phyloP scores from a whole-genome alignment of 306 rosid species.

The Hippophae rhamnoides region DNA sequence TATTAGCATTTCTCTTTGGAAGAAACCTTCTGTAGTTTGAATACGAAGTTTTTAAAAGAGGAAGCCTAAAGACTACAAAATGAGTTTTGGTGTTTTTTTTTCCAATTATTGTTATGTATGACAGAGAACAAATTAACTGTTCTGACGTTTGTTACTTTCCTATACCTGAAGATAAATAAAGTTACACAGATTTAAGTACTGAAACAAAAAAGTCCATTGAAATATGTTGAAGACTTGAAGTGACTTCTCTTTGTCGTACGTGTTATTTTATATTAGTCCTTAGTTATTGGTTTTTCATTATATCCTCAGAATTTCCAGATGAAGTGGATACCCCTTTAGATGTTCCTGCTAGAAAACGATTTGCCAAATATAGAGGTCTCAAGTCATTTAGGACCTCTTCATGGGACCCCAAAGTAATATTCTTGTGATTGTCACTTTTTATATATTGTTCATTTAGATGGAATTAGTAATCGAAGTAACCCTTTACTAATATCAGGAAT shows the following conservation, averaged over 20 bases:
- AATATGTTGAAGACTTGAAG: neutral
- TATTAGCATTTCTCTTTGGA: too few relatives aligned
- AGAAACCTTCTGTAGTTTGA: too few relatives aligned
- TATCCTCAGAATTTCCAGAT: conserved; percentile 68
- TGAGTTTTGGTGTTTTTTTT: too few relatives aligned
- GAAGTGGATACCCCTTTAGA: conserved; percentile 96
- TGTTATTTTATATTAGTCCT: conserved; percentile 6
- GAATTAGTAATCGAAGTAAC: conserved; percentile 15
- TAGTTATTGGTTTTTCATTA: conserved; percentile 5
- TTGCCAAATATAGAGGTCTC: conserved; percentile 88
- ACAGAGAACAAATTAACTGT: neutral
- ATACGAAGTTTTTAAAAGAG: too few relatives aligned
- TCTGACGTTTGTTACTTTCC: neutral
- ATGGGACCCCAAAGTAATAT: conserved; percentile 87
- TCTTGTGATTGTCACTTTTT: conserved; percentile 6
- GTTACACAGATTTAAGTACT: too few relatives aligned
- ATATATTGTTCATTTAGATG: conserved; percentile 1
- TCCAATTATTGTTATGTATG: neutral
- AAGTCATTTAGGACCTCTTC: conserved; percentile 93
- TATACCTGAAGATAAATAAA: neutral
- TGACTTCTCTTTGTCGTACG: conserved; percentile 5
- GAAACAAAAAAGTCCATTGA: too few relatives aligned
- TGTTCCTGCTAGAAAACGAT: conserved; percentile 72
- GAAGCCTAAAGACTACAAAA: too few relatives aligned
- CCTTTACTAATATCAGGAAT: conserved; percentile 49